A percentile compares a stretch with the other conserved stretches of the same genome.
phyloP scores from a whole-genome alignment of 2,329 filamentous ascomycete genomes.

The Cladosporium austrohemisphaericum region DNA sequence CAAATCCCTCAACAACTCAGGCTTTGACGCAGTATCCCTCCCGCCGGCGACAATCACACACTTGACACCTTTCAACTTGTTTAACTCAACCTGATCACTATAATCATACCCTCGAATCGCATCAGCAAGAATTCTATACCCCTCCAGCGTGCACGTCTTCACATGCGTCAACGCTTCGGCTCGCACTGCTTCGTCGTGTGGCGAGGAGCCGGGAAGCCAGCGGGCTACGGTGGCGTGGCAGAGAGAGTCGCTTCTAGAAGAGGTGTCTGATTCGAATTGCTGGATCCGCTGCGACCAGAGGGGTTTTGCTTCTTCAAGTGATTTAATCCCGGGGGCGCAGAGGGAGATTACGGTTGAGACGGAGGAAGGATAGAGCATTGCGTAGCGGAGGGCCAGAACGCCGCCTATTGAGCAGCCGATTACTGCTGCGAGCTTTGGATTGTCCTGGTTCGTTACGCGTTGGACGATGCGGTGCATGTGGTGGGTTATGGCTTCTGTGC shows the following conservation, averaged over 20 bases:
- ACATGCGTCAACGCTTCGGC: slow-evolving; percentile 22
- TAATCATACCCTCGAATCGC: slow-evolving; percentile 30
- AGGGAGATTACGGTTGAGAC: slow-evolving; percentile 24
- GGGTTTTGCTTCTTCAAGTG: slow-evolving; percentile 18
- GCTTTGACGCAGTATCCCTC: slow-evolving; percentile 23
- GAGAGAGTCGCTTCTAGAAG: slow-evolving; percentile 18
- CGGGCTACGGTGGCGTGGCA: slow-evolving; percentile 24
- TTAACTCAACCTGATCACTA: slow-evolving; percentile 16
- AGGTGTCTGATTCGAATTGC: slow-evolving; percentile 22
- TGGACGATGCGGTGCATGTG: slow-evolving; percentile 26
- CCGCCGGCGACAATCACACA: slow-evolving; percentile 25
- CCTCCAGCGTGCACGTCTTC: slow-evolving; percentile 22
- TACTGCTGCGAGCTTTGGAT: slow-evolving; percentile 20
- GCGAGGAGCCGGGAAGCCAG: slow-evolving; percentile 24
- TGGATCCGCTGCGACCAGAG: slow-evolving; percentile 27
- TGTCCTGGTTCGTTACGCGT: slow-evolving; percentile 14
- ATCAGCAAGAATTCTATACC: slow-evolving; percentile 27
- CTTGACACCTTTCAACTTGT: slow-evolving; percentile 18
- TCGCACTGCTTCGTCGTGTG: slow-evolving; percentile 20
- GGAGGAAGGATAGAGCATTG: slow-evolving; percentile 25
- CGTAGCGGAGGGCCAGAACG: slow-evolving; percentile 27
- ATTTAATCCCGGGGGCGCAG: slow-evolving; percentile 26
- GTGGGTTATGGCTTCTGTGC: slow-evolving; percentile 25
- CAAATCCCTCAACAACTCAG: slow-evolving; percentile 22
- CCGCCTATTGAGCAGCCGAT: slow-evolving; percentile 31